Evolutionary conservation across 2,329 filamentous ascomycete species (phyloP).

Genomic region (Aureobasidium sp.): DNA sequence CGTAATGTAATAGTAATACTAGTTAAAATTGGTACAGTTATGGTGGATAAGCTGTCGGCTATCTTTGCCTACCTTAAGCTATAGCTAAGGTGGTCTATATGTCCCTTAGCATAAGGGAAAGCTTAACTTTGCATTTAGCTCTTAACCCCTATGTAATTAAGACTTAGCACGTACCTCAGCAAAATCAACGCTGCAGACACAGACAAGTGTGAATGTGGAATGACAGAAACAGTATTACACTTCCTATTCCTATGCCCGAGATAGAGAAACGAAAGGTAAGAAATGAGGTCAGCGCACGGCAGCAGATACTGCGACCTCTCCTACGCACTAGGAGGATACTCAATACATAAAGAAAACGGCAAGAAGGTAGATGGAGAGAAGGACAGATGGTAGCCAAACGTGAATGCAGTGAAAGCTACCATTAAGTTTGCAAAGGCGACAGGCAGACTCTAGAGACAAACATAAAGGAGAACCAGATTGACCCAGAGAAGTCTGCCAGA

Average conservation of each 20-base stretch:
- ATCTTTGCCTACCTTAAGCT: too few species aligned
- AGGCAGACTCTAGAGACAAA: neutral
- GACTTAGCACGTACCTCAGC: neutral
- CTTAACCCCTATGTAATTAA: too few species aligned
- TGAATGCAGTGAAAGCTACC: neutral
- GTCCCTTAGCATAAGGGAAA: too few species aligned
- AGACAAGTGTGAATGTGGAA: neutral
- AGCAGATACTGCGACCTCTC: neutral
- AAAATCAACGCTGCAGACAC: slow-evolving; percentile 1
- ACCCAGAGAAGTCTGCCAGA: too few species aligned
- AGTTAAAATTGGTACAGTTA: too few species aligned
- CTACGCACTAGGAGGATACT: neutral
- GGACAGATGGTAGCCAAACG: neutral
- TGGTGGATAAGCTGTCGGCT: too few species aligned
- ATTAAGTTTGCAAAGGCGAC: neutral
- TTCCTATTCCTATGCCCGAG: neutral
- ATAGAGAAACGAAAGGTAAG: neutral
- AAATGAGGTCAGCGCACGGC: neutral
- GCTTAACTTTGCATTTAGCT: too few species aligned
- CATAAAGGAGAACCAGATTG: neutral
- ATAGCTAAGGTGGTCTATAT: too few species aligned
- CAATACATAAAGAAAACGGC: neutral
- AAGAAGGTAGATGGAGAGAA: neutral
- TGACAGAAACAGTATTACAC: neutral
- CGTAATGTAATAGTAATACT: too few species aligned